These are phyloP conservation scores for Jackrogersella minutella DNA, from an alignment of 495 filamentous ascomycete genomes.

Conservation along the genomic window DNA sequence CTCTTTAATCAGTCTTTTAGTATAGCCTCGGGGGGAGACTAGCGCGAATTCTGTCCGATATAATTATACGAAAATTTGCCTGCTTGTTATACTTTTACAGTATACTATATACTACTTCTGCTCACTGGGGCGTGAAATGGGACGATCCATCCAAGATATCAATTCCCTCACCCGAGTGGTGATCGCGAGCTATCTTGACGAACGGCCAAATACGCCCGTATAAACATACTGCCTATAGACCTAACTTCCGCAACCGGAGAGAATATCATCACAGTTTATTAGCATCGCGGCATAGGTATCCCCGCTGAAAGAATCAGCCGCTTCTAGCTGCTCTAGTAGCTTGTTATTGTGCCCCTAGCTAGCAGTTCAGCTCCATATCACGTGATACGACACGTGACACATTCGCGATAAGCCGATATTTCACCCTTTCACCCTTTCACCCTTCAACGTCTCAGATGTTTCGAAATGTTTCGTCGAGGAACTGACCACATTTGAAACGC, in stretches of 20 bases:
- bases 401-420: constrained; percentile 20
- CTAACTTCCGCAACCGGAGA: too few relatives aligned
- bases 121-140: not conserved
- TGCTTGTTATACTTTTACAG: too few relatives aligned
- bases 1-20: too few relatives aligned
- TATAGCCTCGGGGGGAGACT: not conserved
- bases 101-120: constrained; percentile 3
- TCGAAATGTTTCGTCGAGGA: constrained; percentile 27
- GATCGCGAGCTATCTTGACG: too few relatives aligned
- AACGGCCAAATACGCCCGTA: too few relatives aligned
- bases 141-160: not conserved
- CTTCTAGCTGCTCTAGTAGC: too few relatives aligned
- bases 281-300: too few relatives aligned
- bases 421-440: constrained; percentile 5
- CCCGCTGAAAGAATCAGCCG: too few relatives aligned
- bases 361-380: constrained; percentile 2
- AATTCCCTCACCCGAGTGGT: too few relatives aligned
- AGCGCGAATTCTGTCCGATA: not conserved
- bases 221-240: too few relatives aligned
- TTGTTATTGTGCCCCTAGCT: not conserved
- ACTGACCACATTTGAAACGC: constrained; percentile 16
- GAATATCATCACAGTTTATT: too few relatives aligned
- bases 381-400: constrained; percentile 19
- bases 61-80: not conserved
- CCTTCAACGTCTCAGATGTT: constrained; percentile 19